Evolutionary conservation across 1,284 basidiomycete species (phyloP).

Genomic region (Peniophora sp.): DNA sequence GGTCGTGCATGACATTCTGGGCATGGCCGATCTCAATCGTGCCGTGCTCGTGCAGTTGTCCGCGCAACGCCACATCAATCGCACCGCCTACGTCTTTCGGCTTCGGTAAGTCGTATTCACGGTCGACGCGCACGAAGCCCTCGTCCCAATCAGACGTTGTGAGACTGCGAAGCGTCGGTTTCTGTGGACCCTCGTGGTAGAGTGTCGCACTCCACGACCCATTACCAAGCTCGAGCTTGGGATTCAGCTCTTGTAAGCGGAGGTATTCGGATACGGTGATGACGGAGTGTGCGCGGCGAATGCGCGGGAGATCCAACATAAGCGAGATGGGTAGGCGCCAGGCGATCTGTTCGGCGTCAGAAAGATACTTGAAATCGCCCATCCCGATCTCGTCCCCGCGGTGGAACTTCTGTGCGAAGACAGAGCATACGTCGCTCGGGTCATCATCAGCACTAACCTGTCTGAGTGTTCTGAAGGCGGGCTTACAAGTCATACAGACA

Average conservation of each 20-base stretch:
- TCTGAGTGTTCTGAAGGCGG: too few relatives aligned
- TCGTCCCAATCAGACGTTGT: neutral
- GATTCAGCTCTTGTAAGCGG: neutral
- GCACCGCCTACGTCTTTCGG: neutral
- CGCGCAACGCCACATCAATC: neutral
- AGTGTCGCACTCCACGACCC: neutral
- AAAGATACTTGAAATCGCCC: neutral
- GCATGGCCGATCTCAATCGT: neutral
- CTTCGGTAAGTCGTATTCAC: too few relatives aligned
- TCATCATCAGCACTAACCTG: neutral
- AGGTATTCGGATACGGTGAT: constrained; percentile 1
- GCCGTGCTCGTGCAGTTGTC: neutral
- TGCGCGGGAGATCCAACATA: neutral
- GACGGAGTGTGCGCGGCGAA: neutral
- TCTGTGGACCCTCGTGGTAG: neutral
- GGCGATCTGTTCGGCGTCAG: neutral
- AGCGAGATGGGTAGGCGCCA: neutral
- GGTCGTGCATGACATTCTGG: neutral
- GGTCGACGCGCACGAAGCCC: neutral
- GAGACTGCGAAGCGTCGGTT: neutral
- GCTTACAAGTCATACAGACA: neutral
- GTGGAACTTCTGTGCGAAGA: neutral
- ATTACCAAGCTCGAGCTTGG: neutral
- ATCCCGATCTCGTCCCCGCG: neutral
- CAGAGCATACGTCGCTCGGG: neutral